Evolutionary conservation across 768 basidiomycete species (phyloP), one percentile per base, ranked within the genome.

Genomic region (Suillus weaverae): DNA sequence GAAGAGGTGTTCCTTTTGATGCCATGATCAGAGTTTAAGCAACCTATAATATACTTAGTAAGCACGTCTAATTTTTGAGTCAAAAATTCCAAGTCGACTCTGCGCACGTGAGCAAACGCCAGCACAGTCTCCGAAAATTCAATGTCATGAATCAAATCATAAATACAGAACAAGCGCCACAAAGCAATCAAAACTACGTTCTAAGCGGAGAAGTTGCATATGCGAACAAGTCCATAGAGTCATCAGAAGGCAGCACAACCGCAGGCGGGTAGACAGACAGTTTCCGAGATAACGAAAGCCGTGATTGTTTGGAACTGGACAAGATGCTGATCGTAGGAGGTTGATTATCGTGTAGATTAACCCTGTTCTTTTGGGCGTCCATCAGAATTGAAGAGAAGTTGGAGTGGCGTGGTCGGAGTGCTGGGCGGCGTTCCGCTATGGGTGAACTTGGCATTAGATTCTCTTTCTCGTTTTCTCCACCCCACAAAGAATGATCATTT

Each of bases 181-280:
- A 53, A 35, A 62, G 1, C 26, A 51, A 63, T 71, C 56, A 76
- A 64, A 22, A 65, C 53, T 69, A 70, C 10, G 56, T 32, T 2
- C 26, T 62, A 32, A 77, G 72, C 0, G 79, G 78, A 20, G 76
- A 77, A 50, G 69, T 72, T 35, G 69, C 63, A 66, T 71, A 77
- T 22, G 81, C 77, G 70, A 86, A 85, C 63, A 86, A 72, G 73
- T 86, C 77, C 67, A 86, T 71, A 6, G 79, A 78, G 67, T 86
- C 85, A 59, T 86, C 84, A 13, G 85, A 86, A 50, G 69, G 62
- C 18, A 70, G 62, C 57, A 74, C 55, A 66, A 59, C 53, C 57
- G 53, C 33, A n/a, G 62, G 36, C 16, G 18, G 60, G 44, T n/a
- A 67, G 39, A 53, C 20, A 41, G 59, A 57, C 26, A 18, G 66